Evolutionary conservation across 1,139 yeast genomes (phyloP).

Genomic region (Blastobotrys petasosporus): DNA sequence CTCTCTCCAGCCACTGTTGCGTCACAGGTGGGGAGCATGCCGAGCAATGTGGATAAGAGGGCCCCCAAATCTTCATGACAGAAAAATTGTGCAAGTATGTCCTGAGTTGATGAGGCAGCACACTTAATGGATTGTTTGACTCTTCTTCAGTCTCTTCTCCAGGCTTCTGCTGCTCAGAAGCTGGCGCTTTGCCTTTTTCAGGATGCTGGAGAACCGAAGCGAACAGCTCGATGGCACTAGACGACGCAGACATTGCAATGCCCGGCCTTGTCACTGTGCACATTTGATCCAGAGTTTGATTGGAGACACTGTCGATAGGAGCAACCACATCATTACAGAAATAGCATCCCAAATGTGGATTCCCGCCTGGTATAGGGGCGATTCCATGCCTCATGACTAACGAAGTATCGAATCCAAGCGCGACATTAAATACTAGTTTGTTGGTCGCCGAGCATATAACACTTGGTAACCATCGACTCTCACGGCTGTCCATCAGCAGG

Average conservation of each 20-base stretch:
- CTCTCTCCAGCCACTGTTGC: slow-evolving; percentile 43
- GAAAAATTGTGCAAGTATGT: slow-evolving; percentile 70
- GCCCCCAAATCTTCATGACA: slow-evolving; percentile 59
- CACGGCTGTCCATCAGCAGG: slow-evolving; percentile 87
- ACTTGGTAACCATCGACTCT: slow-evolving; percentile 94
- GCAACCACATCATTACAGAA: slow-evolving; percentile 95
- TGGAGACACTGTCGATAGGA: slow-evolving; percentile 78
- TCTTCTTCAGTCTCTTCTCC: slow-evolving; percentile 4
- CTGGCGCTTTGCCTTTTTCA: slow-evolving; percentile 43
- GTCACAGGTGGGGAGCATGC: slow-evolving; percentile 70
- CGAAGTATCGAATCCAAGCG: slow-evolving; percentile 89
- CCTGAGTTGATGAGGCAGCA: slow-evolving; percentile 80
- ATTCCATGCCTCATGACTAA: slow-evolving; percentile 91
- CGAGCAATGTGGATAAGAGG: slow-evolving; percentile 70
- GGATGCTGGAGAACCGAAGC: slow-evolving; percentile 72
- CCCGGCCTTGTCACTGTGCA: slow-evolving; percentile 98
- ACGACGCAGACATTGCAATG: slow-evolving; percentile 79
- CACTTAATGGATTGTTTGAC: slow-evolving; percentile 49
- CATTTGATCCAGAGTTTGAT: slow-evolving; percentile 92
- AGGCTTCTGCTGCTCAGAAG: slow-evolving; percentile 23
- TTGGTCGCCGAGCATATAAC: slow-evolving; percentile 59
- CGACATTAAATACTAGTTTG: slow-evolving; percentile 83
- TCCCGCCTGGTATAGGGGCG: slow-evolving; percentile 23
- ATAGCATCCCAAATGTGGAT: slow-evolving; percentile 72
- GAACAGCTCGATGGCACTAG: slow-evolving; percentile 78